A percentile compares a stretch with the other conserved stretches of the same genome.
phyloP scores from a whole-genome alignment of 2,329 filamentous ascomycete species.

The Arthrobotrys entomopaga region DNA sequence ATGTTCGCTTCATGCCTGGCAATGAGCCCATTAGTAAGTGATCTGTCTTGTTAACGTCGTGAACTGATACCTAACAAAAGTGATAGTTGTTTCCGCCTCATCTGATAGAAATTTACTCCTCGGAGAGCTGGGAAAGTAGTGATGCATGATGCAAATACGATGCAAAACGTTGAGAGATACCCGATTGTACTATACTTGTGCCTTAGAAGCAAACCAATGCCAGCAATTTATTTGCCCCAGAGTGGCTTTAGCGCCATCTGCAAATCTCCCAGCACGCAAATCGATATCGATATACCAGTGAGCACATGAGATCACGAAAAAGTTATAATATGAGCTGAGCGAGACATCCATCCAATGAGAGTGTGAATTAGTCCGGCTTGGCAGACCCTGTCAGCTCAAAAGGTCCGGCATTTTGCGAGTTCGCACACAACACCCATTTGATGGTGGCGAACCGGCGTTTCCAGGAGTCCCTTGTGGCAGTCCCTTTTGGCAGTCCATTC shows the following conservation, averaged over 20 bases:
- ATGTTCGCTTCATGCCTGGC: conserved; percentile 86
- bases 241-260: not conserved
- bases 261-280: not conserved
- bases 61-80: conserved; percentile 16
- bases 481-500: no score
- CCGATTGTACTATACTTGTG: conserved; percentile 6
- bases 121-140: conserved; percentile 72
- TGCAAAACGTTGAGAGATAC: conserved; percentile 6
- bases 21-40: conserved; percentile 87
- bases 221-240: not conserved
- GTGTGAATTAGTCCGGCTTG: not conserved
- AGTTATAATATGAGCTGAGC: not conserved
- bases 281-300: not conserved
- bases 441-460: conserved; percentile 31
- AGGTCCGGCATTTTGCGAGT: conserved; percentile 4
- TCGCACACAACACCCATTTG: conserved; percentile 8
- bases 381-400: conserved; percentile 6
- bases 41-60: not conserved
- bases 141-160: not conserved
- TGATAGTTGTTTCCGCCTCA: conserved; percentile 82
- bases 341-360: conserved; percentile 9
- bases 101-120: conserved; percentile 88
- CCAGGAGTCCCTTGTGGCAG: conserved; percentile 38
- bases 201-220: not conserved
- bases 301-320: not conserved